Conservation (phyloP, 768 basidiomycete species). For the Suillus bovinus region DNA sequence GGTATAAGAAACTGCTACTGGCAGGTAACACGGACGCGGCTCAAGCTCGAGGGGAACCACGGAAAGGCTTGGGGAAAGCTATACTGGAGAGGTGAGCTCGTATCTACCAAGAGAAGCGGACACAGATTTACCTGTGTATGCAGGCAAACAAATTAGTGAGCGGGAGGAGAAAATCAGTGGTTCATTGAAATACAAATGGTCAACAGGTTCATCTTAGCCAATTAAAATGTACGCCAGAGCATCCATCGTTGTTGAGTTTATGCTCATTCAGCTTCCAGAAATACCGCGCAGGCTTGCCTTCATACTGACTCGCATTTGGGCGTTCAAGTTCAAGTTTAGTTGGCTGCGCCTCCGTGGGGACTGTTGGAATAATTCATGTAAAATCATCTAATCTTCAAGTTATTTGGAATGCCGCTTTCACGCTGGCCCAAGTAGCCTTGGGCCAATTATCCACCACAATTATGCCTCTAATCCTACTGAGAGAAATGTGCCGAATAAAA, state of each 20-base stretch:
- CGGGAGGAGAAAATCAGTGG: slow-evolving; percentile 67
- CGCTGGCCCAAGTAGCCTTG: too few species aligned
- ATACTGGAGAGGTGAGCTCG: slow-evolving; percentile 70
- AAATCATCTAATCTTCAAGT: too few species aligned
- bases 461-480: too few species aligned
- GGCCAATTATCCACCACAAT: too few species aligned
- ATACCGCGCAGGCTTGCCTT: neutral
- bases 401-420: too few species aligned
- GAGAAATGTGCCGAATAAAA: too few species aligned
- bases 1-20: slow-evolving; percentile 70
- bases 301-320: neutral
- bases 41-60: slow-evolving; percentile 73
- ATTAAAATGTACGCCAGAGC: neutral
- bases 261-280: neutral
- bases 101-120: neutral
- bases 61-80: slow-evolving; percentile 85
- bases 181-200: slow-evolving; percentile 75
- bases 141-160: slow-evolving; percentile 62
- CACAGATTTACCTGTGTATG: neutral
- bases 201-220: slow-evolving; percentile 49
- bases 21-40: slow-evolving; percentile 67
- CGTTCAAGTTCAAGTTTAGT: slow-evolving; percentile 2
- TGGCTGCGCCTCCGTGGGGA: too few species aligned
- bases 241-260: neutral
- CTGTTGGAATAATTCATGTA: too few species aligned